A percentile compares a stretch with the other conserved stretches of the same genome.
Conservation (phyloP, 345 rosid genomes). For the Orychophragmus violaceus region DNA sequence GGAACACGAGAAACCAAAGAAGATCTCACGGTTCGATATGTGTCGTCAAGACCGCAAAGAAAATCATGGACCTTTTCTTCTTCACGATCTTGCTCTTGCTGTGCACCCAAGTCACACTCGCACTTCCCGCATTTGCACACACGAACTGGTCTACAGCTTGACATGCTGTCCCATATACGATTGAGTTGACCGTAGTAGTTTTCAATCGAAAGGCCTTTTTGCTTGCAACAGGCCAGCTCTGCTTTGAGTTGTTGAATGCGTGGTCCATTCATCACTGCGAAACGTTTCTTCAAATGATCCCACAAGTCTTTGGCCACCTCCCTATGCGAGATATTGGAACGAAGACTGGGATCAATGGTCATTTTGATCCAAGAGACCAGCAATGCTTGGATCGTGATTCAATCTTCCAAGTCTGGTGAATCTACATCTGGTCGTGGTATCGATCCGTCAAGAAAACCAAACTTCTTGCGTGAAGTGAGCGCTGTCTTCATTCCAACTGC, state of each 20-base stretch:
- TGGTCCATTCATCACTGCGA: not conserved
- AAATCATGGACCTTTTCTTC: not conserved
- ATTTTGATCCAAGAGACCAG: too few relatives aligned
- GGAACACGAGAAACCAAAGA: not conserved
- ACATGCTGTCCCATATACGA: not conserved
- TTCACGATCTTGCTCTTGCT: not conserved
- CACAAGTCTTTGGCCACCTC: not conserved
- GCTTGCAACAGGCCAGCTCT: not conserved
- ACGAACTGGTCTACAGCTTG: not conserved
- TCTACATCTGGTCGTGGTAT: too few relatives aligned
- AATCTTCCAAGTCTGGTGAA: too few relatives aligned
- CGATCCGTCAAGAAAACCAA: too few relatives aligned
- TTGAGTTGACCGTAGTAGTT: not conserved
- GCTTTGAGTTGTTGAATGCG: not conserved
- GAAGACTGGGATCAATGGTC: not conserved
- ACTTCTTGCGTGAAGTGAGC: too few relatives aligned
- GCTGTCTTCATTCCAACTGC: too few relatives aligned
- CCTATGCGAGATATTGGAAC: not conserved
- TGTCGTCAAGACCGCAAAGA: not conserved
- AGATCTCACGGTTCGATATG: too few relatives aligned
- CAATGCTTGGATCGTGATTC: too few relatives aligned
- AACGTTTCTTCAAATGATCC: not conserved
- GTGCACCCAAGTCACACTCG: not conserved
- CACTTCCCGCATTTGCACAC: not conserved
- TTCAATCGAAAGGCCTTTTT: not conserved